phyloP scores from a whole-genome alignment of 164 flowering plant genomes.

The Stephania japonica region DNA sequence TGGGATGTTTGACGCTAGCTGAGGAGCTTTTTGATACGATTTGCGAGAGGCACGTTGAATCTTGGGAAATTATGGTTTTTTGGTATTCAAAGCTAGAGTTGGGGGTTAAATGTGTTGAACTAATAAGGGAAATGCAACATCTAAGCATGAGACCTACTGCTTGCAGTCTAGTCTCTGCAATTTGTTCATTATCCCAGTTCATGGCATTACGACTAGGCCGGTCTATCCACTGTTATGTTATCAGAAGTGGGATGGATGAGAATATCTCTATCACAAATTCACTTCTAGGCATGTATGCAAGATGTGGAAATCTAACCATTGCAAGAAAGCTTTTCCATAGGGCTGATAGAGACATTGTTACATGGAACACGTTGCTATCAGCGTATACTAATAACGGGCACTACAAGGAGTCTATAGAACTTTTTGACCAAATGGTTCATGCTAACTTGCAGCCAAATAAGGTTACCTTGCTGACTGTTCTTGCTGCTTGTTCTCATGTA shows the following conservation, averaged over 20 bases:
- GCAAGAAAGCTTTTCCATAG: conserved; percentile 40
- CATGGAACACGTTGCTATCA: conserved; percentile 74
- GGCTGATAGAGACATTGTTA: conserved; percentile 32
- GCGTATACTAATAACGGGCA: conserved; percentile 34
- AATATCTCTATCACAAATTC: conserved; percentile 47
- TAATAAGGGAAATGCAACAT: conserved; percentile 51
- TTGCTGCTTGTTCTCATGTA: conserved; percentile 64
- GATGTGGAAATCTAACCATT: conserved; percentile 29
- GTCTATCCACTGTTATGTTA: conserved; percentile 51
- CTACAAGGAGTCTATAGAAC: conserved; percentile 33
- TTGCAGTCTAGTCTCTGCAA: conserved; percentile 39
- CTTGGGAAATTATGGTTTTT: conserved; percentile 60
- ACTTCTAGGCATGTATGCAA: conserved; percentile 68
- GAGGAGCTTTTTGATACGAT: conserved; percentile 39
- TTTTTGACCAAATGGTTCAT: conserved; percentile 50
- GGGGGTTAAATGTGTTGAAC: conserved; percentile 33
- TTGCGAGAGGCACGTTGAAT: conserved; percentile 24
- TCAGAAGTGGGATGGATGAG: conserved; percentile 31
- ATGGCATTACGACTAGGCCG: conserved; percentile 31
- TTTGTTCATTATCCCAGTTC: conserved; percentile 50
- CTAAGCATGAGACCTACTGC: conserved; percentile 38
- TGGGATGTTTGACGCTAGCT: conserved; percentile 34
- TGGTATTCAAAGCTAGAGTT: conserved; percentile 43
- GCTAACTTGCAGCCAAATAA: conserved; percentile 43
- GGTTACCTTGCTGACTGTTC: conserved; percentile 43